Conservation (phyloP, 306 rosid genomes). For the Sophora flavescens region DNA sequence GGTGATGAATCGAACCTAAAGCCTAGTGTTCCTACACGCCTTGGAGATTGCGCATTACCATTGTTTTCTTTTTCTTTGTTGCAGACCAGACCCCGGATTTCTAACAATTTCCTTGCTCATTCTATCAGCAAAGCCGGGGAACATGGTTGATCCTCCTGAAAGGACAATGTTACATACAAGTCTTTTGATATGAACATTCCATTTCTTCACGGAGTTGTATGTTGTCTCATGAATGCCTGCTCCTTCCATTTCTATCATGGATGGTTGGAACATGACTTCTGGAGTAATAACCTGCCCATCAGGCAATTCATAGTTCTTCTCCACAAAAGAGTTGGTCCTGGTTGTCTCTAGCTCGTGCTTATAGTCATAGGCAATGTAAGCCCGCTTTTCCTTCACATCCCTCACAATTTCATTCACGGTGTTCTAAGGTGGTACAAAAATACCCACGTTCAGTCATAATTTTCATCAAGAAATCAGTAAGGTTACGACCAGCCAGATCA, state of each 20-base stretch:
- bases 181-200: constrained; percentile 99
- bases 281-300: constrained; percentile 98
- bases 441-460: constrained; percentile 94
- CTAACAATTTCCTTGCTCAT: too few species aligned
- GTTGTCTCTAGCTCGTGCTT: constrained; percentile 91
- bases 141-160: constrained; percentile 99
- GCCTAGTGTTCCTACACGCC: too few species aligned
- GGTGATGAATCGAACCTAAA: too few species aligned
- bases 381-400: constrained; percentile 93
- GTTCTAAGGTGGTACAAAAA: constrained; percentile 93
- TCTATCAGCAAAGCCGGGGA: constrained; percentile 95
- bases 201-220: constrained; percentile 96
- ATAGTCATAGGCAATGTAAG: constrained; percentile 89
- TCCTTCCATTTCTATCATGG: constrained; percentile 96
- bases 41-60: too few species aligned
- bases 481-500: constrained; percentile 96
- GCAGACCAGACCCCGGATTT: too few species aligned
- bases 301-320: constrained; percentile 94
- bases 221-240: constrained; percentile 98
- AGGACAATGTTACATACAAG: too few species aligned
- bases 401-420: constrained; percentile 98
- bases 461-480: constrained; percentile 94
- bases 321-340: constrained; percentile 87
- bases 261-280: constrained; percentile 94
- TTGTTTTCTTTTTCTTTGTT: too few species aligned